Conservation (phyloP, 192 early-diverging fungal species). For the Umbelopsis sp. region DNA sequence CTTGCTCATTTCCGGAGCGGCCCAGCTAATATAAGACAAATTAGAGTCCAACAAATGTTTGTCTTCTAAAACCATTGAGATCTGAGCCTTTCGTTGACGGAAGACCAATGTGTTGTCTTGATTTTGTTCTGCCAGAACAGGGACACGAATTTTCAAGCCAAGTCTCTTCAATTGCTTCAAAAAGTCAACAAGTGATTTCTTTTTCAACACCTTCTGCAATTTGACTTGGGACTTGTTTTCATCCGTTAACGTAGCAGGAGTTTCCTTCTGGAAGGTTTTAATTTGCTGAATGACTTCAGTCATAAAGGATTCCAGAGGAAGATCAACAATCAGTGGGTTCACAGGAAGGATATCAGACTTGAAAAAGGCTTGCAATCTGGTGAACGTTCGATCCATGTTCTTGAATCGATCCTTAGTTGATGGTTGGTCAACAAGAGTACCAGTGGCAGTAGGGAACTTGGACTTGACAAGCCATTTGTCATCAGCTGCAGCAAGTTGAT, state of each 20-base stretch:
- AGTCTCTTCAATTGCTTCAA: slow-evolving; percentile 70
- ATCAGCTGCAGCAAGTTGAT: slow-evolving; percentile 29
- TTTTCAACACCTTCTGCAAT: slow-evolving; percentile 67
- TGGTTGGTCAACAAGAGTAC: not conserved
- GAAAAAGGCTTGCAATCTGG: slow-evolving; percentile 40
- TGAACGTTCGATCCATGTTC: slow-evolving; percentile 47
- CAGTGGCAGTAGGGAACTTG: not conserved
- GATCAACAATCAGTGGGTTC: slow-evolving; percentile 16
- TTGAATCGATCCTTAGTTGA: slow-evolving; percentile 41
- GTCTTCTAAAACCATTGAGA: slow-evolving; percentile 13
- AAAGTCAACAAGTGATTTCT: slow-evolving; percentile 78
- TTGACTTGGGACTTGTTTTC: slow-evolving; percentile 61
- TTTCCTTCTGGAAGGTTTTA: slow-evolving; percentile 59
- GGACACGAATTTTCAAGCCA: slow-evolving; percentile 52
- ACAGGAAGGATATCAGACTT: slow-evolving; percentile 39
- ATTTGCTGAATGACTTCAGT: slow-evolving; percentile 56
- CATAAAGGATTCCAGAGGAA: slow-evolving; percentile 50
- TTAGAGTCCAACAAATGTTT: slow-evolving; percentile 2
- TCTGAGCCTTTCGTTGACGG: slow-evolving; percentile 11
- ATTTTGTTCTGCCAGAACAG: slow-evolving; percentile 27
- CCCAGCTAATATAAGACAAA: slow-evolving; percentile 6
- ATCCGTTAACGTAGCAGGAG: slow-evolving; percentile 52
- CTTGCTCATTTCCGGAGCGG: slow-evolving; percentile 29
- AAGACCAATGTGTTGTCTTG: slow-evolving; percentile 34
- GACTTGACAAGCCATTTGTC: slow-evolving; percentile 45